Percentiles rank a stretch among this genome's conserved stretches.
phyloP scores from a whole-genome alignment of 441 rosid species.

The Macaranga tanarius region DNA sequence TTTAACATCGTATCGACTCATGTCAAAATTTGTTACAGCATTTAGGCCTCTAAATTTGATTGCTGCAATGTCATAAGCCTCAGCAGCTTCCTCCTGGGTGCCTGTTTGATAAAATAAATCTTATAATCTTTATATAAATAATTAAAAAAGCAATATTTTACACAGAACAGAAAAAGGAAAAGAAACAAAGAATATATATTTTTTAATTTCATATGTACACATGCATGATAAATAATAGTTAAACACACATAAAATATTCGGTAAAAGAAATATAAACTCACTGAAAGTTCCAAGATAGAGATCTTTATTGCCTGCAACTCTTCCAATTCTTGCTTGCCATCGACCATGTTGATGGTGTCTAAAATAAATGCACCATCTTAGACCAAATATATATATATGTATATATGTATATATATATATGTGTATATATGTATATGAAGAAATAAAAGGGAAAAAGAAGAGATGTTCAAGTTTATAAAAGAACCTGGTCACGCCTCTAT shows the following conservation, averaged over 20 bases:
- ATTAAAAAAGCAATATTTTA: neutral
- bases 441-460: neutral
- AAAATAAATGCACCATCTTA: neutral
- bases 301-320: conserved; percentile 98
- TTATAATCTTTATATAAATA: neutral
- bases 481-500: conserved; percentile 39
- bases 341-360: conserved; percentile 99
- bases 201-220: neutral
- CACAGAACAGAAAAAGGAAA: neutral
- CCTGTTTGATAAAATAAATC: conserved; percentile 34
- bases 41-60: conserved; percentile 83
- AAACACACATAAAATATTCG: neutral
- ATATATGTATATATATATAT: neutral
- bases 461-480: neutral
- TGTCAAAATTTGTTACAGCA: conserved; percentile 91
- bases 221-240: neutral
- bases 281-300: conserved; percentile 98
- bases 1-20: conserved; percentile 82
- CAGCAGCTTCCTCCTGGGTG: conserved; percentile 97
- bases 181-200: too few species aligned
- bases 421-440: neutral
- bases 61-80: conserved; percentile 94
- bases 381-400: too few species aligned
- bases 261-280: conserved; percentile 33
- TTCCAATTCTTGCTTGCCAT: conserved; percentile 97